Percentiles rank a stretch among this genome's conserved stretches.
phyloP scores from a whole-genome alignment of 805 yeast genomes.

The Yamadazyma philogaea region DNA sequence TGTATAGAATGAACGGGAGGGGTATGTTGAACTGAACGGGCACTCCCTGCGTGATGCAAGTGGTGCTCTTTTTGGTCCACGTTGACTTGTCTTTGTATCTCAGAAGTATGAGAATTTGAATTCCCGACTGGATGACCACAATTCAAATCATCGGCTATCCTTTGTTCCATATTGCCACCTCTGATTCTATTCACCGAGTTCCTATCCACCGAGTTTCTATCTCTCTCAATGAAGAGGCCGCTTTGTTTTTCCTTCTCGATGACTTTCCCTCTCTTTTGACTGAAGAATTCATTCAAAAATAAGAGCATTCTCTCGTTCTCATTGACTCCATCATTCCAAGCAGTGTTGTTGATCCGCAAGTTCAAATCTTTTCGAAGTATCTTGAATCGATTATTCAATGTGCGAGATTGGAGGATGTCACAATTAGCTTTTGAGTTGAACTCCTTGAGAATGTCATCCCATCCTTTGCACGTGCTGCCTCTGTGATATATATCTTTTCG shows the following conservation, averaged over 20 bases:
- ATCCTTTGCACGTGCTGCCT: slow-evolving; percentile 25
- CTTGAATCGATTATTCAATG: slow-evolving; percentile 25
- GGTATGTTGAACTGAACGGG: not conserved
- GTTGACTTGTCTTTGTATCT: no score
- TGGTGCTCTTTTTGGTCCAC: no score
- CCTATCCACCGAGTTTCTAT: not conserved
- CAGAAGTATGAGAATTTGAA: no score
- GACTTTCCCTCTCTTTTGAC: slow-evolving; percentile 12
- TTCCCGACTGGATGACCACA: not conserved
- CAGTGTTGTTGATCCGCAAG: slow-evolving; percentile 12
- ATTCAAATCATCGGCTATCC: not conserved
- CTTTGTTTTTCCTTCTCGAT: slow-evolving; percentile 11
- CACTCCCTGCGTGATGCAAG: no score
- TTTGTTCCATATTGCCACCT: not conserved
- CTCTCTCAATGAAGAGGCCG: slow-evolving; percentile 6
- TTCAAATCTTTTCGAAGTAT: slow-evolving; percentile 20
- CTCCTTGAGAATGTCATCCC: slow-evolving; percentile 22
- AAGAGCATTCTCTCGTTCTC: slow-evolving; percentile 22
- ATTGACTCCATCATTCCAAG: slow-evolving; percentile 13
- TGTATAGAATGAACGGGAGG: not conserved
- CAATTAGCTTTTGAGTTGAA: slow-evolving; percentile 19
- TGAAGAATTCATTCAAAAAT: slow-evolving; percentile 16
- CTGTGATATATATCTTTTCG: slow-evolving; percentile 24
- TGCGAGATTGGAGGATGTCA: slow-evolving; percentile 23
- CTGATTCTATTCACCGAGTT: no score